Percentiles rank a stretch among this genome's conserved stretches.
phyloP scores from a whole-genome alignment of 2,329 filamentous ascomycete species.

The Plectosphaerella cucumerina region DNA sequence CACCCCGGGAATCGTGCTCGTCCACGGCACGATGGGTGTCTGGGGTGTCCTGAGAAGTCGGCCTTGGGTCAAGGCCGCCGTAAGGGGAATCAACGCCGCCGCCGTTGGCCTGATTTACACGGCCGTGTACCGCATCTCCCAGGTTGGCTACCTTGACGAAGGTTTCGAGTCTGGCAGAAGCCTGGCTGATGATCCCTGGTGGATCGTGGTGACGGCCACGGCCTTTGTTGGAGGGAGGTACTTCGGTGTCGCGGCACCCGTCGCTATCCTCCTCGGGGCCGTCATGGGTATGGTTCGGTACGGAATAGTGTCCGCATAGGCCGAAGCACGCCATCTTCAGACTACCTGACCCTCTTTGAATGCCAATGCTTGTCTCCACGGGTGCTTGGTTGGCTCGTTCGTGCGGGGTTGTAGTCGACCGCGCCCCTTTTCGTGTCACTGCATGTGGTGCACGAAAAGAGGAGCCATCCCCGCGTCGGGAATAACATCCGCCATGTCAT shows the following conservation, averaged over 20 bases:
- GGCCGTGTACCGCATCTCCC: slow-evolving; percentile 53
- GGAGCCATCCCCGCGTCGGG: too few relatives aligned
- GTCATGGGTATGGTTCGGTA: slow-evolving; percentile 28
- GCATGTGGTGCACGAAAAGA: too few relatives aligned
- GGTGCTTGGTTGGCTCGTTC: too few relatives aligned
- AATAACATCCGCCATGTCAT: too few relatives aligned
- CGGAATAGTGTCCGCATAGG: slow-evolving; percentile 16
- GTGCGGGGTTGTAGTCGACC: too few relatives aligned
- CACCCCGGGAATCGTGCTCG: slow-evolving; percentile 41
- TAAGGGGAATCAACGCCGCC: slow-evolving; percentile 50
- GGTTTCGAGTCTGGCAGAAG: slow-evolving; percentile 38
- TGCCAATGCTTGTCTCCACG: too few relatives aligned
- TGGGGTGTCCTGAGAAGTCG: slow-evolving; percentile 44
- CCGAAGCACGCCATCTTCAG: too few relatives aligned
- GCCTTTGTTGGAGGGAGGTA: slow-evolving; percentile 26
- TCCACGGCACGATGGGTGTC: slow-evolving; percentile 48
- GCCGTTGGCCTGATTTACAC: slow-evolving; percentile 55
- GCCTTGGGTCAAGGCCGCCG: slow-evolving; percentile 34
- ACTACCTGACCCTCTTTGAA: too few relatives aligned
- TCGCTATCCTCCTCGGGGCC: slow-evolving; percentile 27
- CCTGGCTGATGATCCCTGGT: slow-evolving; percentile 52
- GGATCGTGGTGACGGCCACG: slow-evolving; percentile 48
- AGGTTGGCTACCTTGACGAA: slow-evolving; percentile 49
- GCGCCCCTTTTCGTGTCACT: too few relatives aligned
- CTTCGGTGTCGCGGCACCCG: slow-evolving; percentile 24